A percentile compares a stretch with the other conserved stretches of the same genome.
These are phyloP conservation scores for Parathielavia hyrcaniae DNA, from an alignment of 495 filamentous ascomycete genomes.

Conservation along the genomic window DNA sequence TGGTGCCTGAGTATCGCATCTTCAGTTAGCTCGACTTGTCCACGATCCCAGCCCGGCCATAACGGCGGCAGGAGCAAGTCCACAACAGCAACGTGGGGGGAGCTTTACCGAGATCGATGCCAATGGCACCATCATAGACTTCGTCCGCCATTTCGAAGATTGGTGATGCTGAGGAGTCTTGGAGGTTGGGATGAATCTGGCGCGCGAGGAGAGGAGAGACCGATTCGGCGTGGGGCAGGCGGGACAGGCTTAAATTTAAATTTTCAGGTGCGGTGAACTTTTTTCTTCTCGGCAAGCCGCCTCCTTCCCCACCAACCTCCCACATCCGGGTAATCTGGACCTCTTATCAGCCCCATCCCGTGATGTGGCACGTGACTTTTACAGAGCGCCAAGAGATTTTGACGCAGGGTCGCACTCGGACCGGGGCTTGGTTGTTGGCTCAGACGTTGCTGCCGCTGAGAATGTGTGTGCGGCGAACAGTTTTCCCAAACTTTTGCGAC, in stretches of 20 bases:
- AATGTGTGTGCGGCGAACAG: slow-evolving; percentile 10
- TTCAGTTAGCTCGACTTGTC: slow-evolving; percentile 16
- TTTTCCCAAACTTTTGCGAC: slow-evolving; percentile 18
- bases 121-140: slow-evolving; percentile 98
- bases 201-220: slow-evolving; percentile 22
- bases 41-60: slow-evolving; percentile 10
- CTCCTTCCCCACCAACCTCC: slow-evolving; percentile 24
- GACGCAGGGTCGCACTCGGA: not conserved
- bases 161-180: slow-evolving; percentile 18
- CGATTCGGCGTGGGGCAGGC: slow-evolving; percentile 34
- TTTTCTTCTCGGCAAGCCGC: slow-evolving; percentile 24
- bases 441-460: slow-evolving; percentile 9
- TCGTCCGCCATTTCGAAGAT: slow-evolving; percentile 67
- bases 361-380: slow-evolving; percentile 13
- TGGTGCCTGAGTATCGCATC: slow-evolving; percentile 62
- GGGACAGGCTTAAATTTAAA: slow-evolving; percentile 27
- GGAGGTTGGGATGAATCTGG: slow-evolving; percentile 28
- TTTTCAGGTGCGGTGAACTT: slow-evolving; percentile 33
- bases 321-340: slow-evolving; percentile 6
- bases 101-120: slow-evolving; percentile 94
- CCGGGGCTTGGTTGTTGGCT: slow-evolving; percentile 3
- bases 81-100: slow-evolving; percentile 15
- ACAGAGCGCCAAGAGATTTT: not conserved
- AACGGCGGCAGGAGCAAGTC: not conserved
- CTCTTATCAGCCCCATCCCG: slow-evolving; percentile 14